phyloP scores from a whole-genome alignment of 2,329 filamentous ascomycete genomes.

The Fusarium anthophilum region DNA sequence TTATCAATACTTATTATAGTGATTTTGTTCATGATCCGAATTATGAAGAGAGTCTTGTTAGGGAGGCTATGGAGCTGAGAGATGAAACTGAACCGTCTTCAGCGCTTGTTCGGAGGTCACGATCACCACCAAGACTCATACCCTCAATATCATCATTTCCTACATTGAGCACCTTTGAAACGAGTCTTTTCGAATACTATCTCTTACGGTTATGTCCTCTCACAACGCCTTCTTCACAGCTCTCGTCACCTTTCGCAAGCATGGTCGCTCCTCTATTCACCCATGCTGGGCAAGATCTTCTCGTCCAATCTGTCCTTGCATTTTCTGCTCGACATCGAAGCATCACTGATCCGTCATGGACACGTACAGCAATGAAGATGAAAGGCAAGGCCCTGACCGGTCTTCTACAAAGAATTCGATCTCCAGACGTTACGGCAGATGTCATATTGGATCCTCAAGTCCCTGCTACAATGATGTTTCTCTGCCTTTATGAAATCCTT shows the following conservation, averaged over 20 bases:
- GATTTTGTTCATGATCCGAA: conserved; percentile 26
- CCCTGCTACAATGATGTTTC: conserved; percentile 38
- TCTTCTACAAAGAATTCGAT: conserved; percentile 9
- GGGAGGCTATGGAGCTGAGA: conserved; percentile 16
- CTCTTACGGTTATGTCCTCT: conserved; percentile 33
- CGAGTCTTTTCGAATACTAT: conserved; percentile 36
- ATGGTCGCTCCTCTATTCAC: conserved; percentile 37
- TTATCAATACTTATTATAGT: conserved; percentile 34
- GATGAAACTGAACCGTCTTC: conserved; percentile 1
- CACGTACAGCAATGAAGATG: conserved; percentile 25
- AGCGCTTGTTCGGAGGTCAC: not conserved
- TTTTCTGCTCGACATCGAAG: conserved; percentile 36
- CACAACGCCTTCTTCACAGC: conserved; percentile 30
- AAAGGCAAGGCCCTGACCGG: conserved; percentile 28
- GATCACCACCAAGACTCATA: not conserved
- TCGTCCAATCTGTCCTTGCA: conserved; percentile 32
- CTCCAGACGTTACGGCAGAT: conserved; percentile 16
- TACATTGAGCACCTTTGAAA: conserved; percentile 6
- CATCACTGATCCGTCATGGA: conserved; percentile 27
- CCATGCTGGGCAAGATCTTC: conserved; percentile 24
- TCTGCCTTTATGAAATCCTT: conserved; percentile 38
- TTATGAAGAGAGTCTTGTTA: conserved; percentile 17
- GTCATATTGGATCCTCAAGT: conserved; percentile 33
- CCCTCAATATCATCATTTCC: conserved; percentile 23
- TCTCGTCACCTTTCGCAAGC: conserved; percentile 28